Evolutionary conservation across 306 rosid species (phyloP).

Genomic region (Arachis hypogaea): DNA sequence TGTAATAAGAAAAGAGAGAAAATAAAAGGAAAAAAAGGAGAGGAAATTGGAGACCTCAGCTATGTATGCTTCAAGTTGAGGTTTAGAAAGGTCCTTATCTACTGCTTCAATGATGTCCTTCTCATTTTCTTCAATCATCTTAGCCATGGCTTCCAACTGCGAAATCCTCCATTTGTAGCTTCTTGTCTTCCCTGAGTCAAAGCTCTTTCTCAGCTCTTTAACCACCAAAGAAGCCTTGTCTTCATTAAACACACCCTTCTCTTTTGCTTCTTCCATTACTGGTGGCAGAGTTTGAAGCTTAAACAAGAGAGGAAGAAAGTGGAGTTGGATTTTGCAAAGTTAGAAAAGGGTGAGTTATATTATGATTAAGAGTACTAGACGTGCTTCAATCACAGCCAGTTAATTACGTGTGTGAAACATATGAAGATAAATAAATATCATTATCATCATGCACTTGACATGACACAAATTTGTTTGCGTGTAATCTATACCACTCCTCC

Average conservation of each 20-base stretch:
- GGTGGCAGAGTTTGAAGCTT: neutral
- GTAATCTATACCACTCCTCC: too few species aligned
- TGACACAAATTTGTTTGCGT: too few species aligned
- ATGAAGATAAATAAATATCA: too few species aligned
- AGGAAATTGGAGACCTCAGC: slow-evolving; percentile 59
- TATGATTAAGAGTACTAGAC: too few species aligned
- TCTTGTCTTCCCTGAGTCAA: slow-evolving; percentile 65
- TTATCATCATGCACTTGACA: too few species aligned
- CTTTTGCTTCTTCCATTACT: slow-evolving; percentile 45
- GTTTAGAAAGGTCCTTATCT: slow-evolving; percentile 68
- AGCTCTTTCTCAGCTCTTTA: slow-evolving; percentile 58
- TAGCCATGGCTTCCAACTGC: slow-evolving; percentile 63
- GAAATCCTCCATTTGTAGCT: slow-evolving; percentile 81
- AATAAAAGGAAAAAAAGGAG: too few species aligned
- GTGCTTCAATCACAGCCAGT: too few species aligned
- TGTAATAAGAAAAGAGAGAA: too few species aligned
- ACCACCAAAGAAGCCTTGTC: slow-evolving; percentile 54
- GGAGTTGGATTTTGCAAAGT: too few species aligned
- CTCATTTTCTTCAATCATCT: slow-evolving; percentile 73
- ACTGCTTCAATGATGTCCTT: slow-evolving; percentile 64
- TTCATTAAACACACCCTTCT: slow-evolving; percentile 46
- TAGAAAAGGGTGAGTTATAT: too few species aligned
- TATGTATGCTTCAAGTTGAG: slow-evolving; percentile 60
- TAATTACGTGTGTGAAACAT: too few species aligned
- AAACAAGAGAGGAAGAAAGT: too few species aligned